Percentiles rank a stretch among this genome's conserved stretches.
These are phyloP conservation scores for Scenedesmus sp. DNA, from an alignment of 163 green algal genomes.

Conservation along the genomic window DNA sequence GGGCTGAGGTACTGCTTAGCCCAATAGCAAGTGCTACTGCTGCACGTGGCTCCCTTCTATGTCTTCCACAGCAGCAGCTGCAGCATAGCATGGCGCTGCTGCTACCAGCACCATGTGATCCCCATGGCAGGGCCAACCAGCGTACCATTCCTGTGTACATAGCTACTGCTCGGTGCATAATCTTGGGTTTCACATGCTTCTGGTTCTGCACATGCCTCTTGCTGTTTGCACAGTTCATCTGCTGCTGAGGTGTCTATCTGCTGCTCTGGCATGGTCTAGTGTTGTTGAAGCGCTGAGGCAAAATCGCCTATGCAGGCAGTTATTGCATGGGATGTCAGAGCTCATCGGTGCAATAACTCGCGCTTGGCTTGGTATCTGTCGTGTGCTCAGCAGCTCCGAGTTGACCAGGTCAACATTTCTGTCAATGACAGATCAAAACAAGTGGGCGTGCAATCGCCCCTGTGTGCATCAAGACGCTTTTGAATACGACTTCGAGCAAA, in stretches of 20 bases:
- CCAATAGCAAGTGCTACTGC: neutral
- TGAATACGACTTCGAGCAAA: too few relatives aligned
- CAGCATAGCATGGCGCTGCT: neutral
- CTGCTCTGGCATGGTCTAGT: neutral
- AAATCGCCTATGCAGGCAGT: too few relatives aligned
- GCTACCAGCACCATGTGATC: neutral
- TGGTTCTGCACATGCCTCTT: neutral
- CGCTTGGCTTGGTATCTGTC: too few relatives aligned
- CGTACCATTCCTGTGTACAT: neutral
- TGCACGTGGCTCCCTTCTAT: neutral
- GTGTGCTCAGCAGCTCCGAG: too few relatives aligned
- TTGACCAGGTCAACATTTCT: too few relatives aligned
- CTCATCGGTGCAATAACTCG: too few relatives aligned
- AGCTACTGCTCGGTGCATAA: neutral
- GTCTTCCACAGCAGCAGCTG: neutral
- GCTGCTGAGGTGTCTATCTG: neutral
- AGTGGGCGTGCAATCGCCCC: too few relatives aligned
- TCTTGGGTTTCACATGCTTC: neutral
- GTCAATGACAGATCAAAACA: too few relatives aligned
- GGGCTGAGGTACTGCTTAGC: too few relatives aligned
- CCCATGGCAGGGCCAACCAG: neutral
- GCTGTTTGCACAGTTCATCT: neutral
- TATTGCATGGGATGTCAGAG: too few relatives aligned
- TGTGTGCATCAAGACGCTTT: too few relatives aligned
- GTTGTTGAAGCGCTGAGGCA: too few relatives aligned